Evolutionary conservation across 495 filamentous ascomycete genomes (phyloP).

Genomic region (Evansstolkia leycettana): DNA sequence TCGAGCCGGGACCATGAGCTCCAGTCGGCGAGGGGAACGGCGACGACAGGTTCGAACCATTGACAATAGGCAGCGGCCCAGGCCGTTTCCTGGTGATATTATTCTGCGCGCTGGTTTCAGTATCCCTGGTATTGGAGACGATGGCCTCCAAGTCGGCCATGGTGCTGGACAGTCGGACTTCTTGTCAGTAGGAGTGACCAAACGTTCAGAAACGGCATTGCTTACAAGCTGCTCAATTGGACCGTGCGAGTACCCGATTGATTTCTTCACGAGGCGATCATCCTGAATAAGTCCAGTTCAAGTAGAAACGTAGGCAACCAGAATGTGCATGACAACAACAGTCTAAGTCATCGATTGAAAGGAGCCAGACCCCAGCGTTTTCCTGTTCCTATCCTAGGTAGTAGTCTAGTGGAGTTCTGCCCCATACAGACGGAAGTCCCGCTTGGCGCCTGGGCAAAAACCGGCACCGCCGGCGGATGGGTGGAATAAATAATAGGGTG

Average conservation of each 20-base stretch:
- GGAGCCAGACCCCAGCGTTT: slow-evolving; percentile 6
- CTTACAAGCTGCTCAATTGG: slow-evolving; percentile 14
- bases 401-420: slow-evolving; percentile 19
- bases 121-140: slow-evolving; percentile 4
- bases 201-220: background rate
- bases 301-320: no score
- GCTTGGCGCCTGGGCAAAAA: slow-evolving; percentile 11
- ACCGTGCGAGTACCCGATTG: background rate
- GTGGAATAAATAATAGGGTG: no score
- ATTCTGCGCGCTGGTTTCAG: slow-evolving; percentile 9
- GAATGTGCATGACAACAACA: no score
- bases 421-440: slow-evolving; percentile 16
- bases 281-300: no score
- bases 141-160: background rate
- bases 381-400: background rate
- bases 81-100: slow-evolving; percentile 13
- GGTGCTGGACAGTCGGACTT: background rate
- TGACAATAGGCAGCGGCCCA: slow-evolving; percentile 11
- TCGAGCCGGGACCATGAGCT: slow-evolving; percentile 11
- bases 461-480: no score
- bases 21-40: slow-evolving; percentile 24
- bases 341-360: slow-evolving; percentile 6
- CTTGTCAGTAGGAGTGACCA: no score
- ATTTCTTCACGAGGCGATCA: no score
- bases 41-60: slow-evolving; percentile 16